These are phyloP conservation scores for Sabuloglossum arenarium DNA, from an alignment of 495 filamentous ascomycete genomes.

Conservation along the genomic window DNA sequence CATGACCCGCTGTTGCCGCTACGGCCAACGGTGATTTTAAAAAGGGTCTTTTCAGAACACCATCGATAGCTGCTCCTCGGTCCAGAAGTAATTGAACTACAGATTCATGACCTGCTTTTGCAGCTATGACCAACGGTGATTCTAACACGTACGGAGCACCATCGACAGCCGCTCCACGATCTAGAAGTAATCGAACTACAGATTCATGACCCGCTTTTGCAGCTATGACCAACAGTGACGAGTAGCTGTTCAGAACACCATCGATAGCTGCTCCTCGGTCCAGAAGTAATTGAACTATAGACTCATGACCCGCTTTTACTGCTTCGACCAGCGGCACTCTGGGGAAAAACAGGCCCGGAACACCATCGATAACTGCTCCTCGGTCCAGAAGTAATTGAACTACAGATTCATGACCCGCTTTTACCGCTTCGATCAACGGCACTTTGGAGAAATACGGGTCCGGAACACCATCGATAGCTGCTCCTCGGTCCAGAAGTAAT, in stretches of 20 bases:
- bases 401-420: no score
- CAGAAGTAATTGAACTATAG: no score
- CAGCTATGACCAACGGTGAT: background rate
- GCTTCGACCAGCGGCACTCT: no score
- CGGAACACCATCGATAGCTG: background rate
- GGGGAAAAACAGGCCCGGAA: no score
- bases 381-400: no score
- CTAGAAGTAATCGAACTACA: background rate
- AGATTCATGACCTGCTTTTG: background rate
- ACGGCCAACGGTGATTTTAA: background rate
- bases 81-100: background rate
- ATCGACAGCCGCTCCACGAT: background rate
- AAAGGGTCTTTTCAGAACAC: background rate
- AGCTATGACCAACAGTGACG: background rate
- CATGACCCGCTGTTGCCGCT: background rate
- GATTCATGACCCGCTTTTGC: background rate
- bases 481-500: background rate
- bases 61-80: background rate
- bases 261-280: no score
- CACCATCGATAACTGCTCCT: no score
- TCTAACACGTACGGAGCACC: no score
- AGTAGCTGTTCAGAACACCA: background rate
- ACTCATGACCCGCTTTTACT: no score
- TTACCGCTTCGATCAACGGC: no score
- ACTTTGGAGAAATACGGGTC: no score